phyloP scores from a whole-genome alignment of 306 rosid species.

The Amphicarpaea edgeworthii region DNA sequence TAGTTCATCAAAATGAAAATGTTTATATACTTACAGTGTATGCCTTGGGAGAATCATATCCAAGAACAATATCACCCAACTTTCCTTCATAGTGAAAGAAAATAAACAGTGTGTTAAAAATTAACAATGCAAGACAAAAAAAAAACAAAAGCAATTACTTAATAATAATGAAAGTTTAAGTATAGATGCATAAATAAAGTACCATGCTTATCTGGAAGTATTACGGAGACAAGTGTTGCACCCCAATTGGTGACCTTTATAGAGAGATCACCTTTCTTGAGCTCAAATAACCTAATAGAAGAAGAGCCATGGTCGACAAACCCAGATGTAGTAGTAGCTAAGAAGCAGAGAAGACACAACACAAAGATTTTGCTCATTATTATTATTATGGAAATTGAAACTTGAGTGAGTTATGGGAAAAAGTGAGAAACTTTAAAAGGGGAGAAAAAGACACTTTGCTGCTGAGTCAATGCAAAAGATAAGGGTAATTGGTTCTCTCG shows the following conservation, averaged over 20 bases:
- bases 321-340: slow-evolving; percentile 40
- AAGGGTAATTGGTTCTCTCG: neutral
- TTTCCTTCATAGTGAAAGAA: slow-evolving; percentile 55
- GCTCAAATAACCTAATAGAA: slow-evolving; percentile 49
- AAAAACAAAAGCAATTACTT: neutral
- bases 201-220: slow-evolving; percentile 58
- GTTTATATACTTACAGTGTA: slow-evolving; percentile 49
- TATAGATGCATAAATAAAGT: neutral
- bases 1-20: neutral
- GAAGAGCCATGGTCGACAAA: slow-evolving; percentile 42
- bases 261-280: slow-evolving; percentile 52
- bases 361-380: slow-evolving; percentile 47
- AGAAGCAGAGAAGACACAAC: slow-evolving; percentile 23
- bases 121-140: slow-evolving; percentile 23
- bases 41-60: slow-evolving; percentile 69
- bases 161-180: neutral
- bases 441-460: no score
- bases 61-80: slow-evolving; percentile 80
- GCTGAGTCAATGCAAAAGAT: neutral
- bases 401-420: no score
- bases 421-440: no score
- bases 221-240: slow-evolving; percentile 52
- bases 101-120: slow-evolving; percentile 32
- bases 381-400: slow-evolving; percentile 20
- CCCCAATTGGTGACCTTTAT: slow-evolving; percentile 60